Conservation (phyloP, 768 basidiomycete genomes). For the Mycena epipterygia region DNA sequence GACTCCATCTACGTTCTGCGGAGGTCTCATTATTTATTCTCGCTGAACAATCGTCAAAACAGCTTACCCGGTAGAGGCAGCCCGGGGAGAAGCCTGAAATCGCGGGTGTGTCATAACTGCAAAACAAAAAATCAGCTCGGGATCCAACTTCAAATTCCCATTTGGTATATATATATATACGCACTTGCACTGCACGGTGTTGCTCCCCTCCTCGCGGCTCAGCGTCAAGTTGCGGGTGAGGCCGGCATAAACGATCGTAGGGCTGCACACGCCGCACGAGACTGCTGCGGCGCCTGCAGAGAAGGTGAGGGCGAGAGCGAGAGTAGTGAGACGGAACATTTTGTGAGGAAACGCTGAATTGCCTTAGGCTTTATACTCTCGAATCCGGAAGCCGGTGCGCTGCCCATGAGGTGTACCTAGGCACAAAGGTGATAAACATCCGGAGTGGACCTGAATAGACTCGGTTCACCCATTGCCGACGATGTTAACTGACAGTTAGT, state of each 20-base stretch:
- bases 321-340: slow-evolving; percentile 15
- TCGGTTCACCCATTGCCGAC: no score
- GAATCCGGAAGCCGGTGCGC: no score
- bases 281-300: slow-evolving; percentile 17
- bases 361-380: not conserved
- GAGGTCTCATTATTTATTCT: not conserved
- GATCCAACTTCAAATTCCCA: not conserved
- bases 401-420: no score
- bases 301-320: slow-evolving; percentile 13
- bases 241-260: slow-evolving; percentile 28
- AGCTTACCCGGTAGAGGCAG: slow-evolving; percentile 28
- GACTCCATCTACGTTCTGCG: slow-evolving; percentile 27
- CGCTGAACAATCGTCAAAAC: not conserved
- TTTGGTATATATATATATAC: not conserved
- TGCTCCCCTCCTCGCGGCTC: slow-evolving; percentile 5
- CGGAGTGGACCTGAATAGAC: no score
- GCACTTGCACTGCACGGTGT: slow-evolving; percentile 35
- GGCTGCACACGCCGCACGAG: slow-evolving; percentile 27
- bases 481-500: no score
- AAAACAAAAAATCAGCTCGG: not conserved
- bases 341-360: not conserved
- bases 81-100: slow-evolving; percentile 16
- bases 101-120: slow-evolving; percentile 26
- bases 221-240: slow-evolving; percentile 27
- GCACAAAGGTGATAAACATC: no score